Evolutionary conservation across 2,329 filamentous ascomycete genomes (phyloP), one percentile per base, ranked within the genome.

Genomic region (Fusarium nurragi): DNA sequence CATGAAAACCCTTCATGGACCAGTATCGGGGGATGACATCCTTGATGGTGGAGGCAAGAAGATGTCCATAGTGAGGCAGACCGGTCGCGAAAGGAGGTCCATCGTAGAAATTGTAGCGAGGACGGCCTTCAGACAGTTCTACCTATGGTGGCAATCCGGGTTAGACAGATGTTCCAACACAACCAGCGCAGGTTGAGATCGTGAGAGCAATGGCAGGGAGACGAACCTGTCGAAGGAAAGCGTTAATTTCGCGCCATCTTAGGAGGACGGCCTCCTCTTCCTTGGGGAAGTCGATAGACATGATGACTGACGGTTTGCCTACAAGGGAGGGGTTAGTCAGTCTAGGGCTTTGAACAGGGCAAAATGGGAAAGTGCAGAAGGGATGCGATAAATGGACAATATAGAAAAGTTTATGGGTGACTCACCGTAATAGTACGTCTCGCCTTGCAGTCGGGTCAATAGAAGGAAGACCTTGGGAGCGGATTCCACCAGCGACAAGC

Each of bases 1-100:
- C 94, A 80, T 97, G 91, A 75, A 89, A 92, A 16, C 94, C 94
- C 76, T 96, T 96, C 94, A 97, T 97, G 48, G 93, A 93, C 93
- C 94, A 97, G 78, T 97, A 98, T 70, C 94, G 85, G 10, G 94
- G 93, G 68, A 98, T 97, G 60, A 97, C 95, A 77, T 97, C 94
- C 79, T 98, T 97, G 81, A 97, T 97, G 46, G 94, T 97, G 19
- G 93, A 97, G 34, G 94, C 91, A 68, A 97, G 84, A 50, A 97
- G 81, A 78, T 97, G 93, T 62, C 85, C 85, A 60, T 84, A 90
- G 70, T 90, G 88, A 61, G 86, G 86, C 18, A 88, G 77, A 56
- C 86, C 90, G 68, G 90, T 97, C 75, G 88, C 89, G 75, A 93
- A 93, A 6, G 90, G 90, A 55, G 90, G 90, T 12, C 92, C 92